phyloP scores from a whole-genome alignment of 2,329 filamentous ascomycete genomes.

The Tolypocladium endophyticum region DNA sequence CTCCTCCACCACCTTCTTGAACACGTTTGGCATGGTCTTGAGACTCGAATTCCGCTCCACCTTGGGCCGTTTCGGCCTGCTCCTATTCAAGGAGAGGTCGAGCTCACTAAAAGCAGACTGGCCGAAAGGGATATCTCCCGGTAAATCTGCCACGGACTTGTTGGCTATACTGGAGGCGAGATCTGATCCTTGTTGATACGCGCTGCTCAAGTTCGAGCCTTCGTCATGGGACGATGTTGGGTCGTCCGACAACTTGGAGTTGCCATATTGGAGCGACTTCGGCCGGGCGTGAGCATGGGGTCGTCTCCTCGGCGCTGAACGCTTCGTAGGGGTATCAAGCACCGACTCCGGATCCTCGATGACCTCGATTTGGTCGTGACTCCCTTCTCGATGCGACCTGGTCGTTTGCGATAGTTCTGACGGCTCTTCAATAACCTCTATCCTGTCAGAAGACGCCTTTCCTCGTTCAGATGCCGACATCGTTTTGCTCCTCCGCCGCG shows the following conservation, averaged over 20 bases:
- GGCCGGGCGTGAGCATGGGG: constrained; percentile 14
- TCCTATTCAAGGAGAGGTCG: constrained; percentile 40
- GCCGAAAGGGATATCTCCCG: constrained; percentile 50
- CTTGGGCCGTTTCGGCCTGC: constrained; percentile 30
- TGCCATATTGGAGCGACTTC: constrained; percentile 10
- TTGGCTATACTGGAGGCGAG: constrained; percentile 26
- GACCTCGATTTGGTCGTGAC: constrained; percentile 16
- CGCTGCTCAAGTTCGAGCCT: constrained; percentile 13
- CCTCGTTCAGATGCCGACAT: constrained; percentile 11
- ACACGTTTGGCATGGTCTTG: constrained; percentile 49
- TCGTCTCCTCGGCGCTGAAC: constrained; percentile 16
- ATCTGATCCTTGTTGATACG: constrained; percentile 18
- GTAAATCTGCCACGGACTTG: constrained; percentile 46
- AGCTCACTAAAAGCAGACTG: constrained; percentile 58
- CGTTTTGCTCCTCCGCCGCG: constrained; percentile 16
- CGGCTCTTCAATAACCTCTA: constrained; percentile 15
- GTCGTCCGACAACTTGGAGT: constrained; percentile 14
- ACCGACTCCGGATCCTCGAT: constrained; percentile 26
- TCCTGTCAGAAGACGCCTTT: constrained; percentile 12
- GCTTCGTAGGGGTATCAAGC: constrained; percentile 28
- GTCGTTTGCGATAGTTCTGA: constrained; percentile 10
- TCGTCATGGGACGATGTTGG: constrained; percentile 17
- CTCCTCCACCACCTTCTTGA: constrained; percentile 54
- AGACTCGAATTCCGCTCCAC: constrained; percentile 45
- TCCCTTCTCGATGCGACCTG: constrained; percentile 4